Evolutionary conservation across 164 flowering plant genomes (phyloP), one percentile per base, ranked within the genome.

Genomic region (Tetracentron sinense): DNA sequence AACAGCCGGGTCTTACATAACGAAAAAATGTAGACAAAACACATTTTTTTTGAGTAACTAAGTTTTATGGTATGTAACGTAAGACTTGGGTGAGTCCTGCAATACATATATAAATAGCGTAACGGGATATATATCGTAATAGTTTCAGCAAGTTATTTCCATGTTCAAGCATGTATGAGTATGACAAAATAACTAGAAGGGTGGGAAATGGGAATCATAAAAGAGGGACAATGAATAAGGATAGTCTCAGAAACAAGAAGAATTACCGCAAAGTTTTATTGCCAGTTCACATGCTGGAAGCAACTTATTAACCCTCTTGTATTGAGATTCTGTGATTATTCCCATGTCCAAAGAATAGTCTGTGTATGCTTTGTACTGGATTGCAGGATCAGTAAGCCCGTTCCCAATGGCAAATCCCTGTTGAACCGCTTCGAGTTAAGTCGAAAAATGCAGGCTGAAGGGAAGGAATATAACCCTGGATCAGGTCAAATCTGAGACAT

Each of bases 331-430:
- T 1, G 56, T 51, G 55, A 88, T 88, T 7, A 88, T 42, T 30
- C 81, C 83, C 83, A 78, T 81, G 62, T 88, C 85, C 81, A 85
- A 61, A 62, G 94, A 90, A 79, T 78, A 88, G 66, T 88, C 90
- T 11, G 82, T 64, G 67, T 85, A 85, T 5, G 89, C 83, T 71
- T 72, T 67, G 59, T 88, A 88, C 71, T 88, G 94, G 52, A 83
- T 74, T 68, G 71, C 85, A 49, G 94, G 90, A 69, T 88, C 78
- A 42, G 94, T 88, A 7, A 85, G 87, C 28, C 94, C 94, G 68
- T 88, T 88, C 1, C 94, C 94, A 66, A 88, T 88, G 20, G 94
- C 94, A 75, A 88, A 82, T 52, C 94, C 94, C 94, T 88, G 75
- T 22, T 21, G 54, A 60, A 70, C 29, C 42, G 25, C 16, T 69